Base-by-base conservation (phyloP, 495 filamentous ascomycete genomes). In the Paragyromitra xinjiangensis region DNA sequence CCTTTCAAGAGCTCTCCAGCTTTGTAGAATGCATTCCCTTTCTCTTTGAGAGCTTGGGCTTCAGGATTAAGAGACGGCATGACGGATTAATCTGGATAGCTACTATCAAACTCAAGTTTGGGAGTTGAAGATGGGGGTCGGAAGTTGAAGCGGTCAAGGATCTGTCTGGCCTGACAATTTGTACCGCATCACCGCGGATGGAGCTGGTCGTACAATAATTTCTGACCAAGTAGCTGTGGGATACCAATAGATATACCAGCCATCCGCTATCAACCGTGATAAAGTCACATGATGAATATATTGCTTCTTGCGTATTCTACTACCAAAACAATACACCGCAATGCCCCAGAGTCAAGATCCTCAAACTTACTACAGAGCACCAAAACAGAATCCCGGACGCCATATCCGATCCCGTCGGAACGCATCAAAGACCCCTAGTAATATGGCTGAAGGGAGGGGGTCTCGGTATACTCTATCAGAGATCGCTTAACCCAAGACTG, bases 1-100 rank as follows among this genome's bases (percentile, higher is more conserved):
- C 80, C 80, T 70, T 74, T 69, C 12, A 63, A 37, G 3, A 78
- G 63, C 63, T 78, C 69, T 12, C 78, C 80, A 19, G 37, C n/a
- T 37, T 64, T 78, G 42, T 82, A 82, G 19, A 66, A 58, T 12
- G n/a, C 65, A 45, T 82, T 81, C 8, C 78, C 80, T 19, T 67
- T 69, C 48, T 81, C 72, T 56, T 66, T 70, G 4, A 48, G 48
- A 11, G 50, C 56, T 19, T 40, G 55, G 44, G 66, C 55, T 24
- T 66, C 68, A 42, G 56, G 9, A 61, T 48, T 61, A 6, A 24
- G 16, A 19, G 67, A n/a, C 0, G 44, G 50, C 68, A 71, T 71
- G 55, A 7, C 40, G 56, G 42, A 19, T 6, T 39, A 5, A 34
- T 61, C 8, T 39, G 12, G 14, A 6, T 61, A 61, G 11, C 56